Evolutionary conservation across 192 early-diverging fungal species (phyloP), one percentile per base, ranked within the genome.

Genomic region (Coemansia sp.): DNA sequence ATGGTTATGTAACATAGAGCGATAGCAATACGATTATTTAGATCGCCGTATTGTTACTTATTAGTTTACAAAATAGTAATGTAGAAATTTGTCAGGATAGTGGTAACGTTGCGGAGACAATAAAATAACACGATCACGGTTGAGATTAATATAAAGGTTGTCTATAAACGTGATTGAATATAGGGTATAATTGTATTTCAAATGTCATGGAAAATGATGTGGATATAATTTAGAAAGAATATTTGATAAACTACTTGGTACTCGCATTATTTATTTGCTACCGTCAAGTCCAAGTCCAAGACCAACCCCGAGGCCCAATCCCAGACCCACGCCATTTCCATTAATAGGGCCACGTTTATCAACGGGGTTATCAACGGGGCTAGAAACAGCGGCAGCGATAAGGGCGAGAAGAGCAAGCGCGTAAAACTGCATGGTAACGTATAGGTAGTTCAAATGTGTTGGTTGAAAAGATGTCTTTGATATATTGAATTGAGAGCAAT

Each of bases 1-100:
- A 87, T 90, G 83, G 76, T 90, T 0, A 71, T 79, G 40, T 84
- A 72, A 29, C 16, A 9, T 21, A 21, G 17, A 48, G 46, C 17
- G 19, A n/a, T 16, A 17, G 17, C 7, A 7, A 21, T 46, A 46
- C 19, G n/a, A 19, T 19, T 16, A 59, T 66, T 27, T 27, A 1
- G 24, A 27, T 27, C 24, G 24, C 1, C 1, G 24, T 27, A 27
- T 27, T 27, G 24, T 1, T 1, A 27, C 24, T n/a, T n/a, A 27
- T 27, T 27, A 27, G 24, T 27, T 27, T 27, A 27, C 24, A 27
- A 27, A 27, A 27, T 27, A 27, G 24, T 0, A 27, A 27, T 27
- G 24, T 27, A 1, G 24, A 0, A 27, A 27, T 1, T 1, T 1
- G 0, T 27, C 24, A 27, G 24, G 24, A 27, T 1, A 27, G 24